Percentiles rank a stretch among this genome's conserved stretches.
phyloP scores from a whole-genome alignment of 1,284 basidiomycete species.

The Hemileia vastatrix region DNA sequence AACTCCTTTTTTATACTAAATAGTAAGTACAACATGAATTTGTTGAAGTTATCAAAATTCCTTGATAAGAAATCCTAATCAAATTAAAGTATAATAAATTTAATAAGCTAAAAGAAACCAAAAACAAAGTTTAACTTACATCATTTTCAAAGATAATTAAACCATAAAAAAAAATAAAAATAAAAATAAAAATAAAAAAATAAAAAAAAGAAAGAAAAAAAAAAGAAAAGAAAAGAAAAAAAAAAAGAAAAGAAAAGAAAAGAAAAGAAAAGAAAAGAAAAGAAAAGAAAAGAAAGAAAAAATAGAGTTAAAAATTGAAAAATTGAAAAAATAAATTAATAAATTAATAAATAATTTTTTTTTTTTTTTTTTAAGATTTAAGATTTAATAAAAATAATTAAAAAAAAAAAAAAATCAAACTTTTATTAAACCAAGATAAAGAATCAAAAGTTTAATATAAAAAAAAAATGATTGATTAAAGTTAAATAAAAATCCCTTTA shows the following conservation, averaged over 20 bases:
- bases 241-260: slow-evolving; percentile 1
- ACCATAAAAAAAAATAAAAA: background rate
- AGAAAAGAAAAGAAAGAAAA: background rate
- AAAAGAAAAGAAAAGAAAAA: background rate
- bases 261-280: slow-evolving; percentile 1
- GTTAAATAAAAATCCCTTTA: too few relatives aligned
- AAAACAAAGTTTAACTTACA: too few relatives aligned
- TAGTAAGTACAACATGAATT: too few relatives aligned
- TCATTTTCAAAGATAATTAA: too few relatives aligned
- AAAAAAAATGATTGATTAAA: background rate
- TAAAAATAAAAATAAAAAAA: too few relatives aligned
- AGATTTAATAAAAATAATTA: background rate
- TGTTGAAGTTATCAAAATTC: too few relatives aligned
- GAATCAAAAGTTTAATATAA: background rate
- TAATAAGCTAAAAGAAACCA: too few relatives aligned
- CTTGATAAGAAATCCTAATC: too few relatives aligned
- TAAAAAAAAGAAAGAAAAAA: background rate
- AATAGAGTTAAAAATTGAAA: background rate
- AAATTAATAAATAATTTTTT: slow-evolving; percentile 2
- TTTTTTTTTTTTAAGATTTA: background rate
- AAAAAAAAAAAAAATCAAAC: background rate
- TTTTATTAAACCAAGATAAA: background rate
- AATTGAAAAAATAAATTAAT: background rate
- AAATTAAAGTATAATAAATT: too few relatives aligned
- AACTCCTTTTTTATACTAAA: too few relatives aligned